Evolutionary conservation across 2,329 filamentous ascomycete genomes (phyloP), one percentile per base, ranked within the genome.

Genomic region (Lizonia empirigonia): DNA sequence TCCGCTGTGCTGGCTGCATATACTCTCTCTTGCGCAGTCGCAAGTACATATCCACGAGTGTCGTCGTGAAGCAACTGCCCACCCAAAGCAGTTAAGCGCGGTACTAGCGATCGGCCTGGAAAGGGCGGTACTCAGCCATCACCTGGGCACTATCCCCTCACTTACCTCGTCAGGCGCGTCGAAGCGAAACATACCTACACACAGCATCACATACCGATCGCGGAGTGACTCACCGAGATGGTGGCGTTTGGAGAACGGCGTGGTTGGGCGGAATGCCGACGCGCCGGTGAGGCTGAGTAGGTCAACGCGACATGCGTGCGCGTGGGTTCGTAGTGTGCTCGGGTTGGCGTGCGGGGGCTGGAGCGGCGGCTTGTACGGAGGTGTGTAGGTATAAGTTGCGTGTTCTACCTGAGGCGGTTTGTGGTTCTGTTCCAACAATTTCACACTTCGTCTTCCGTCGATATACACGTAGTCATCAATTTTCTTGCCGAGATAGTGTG

Each of bases 151-250:
- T 7, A 19, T 40, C 37, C 36, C 30, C 32, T 32, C 33, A 32
- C 45, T 49, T 42, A 42, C 45, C 15, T 12, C 24, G 30, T 49
- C n/a, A 18, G 37, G 45, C 10, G 30, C 23, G 13, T 5, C 29
- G 19, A 49, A 48, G 44, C 37, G 36, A 41, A 9, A 7, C 37
- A 32, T 18, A 36, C 37, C 33, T 41, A n/a, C 23, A 36, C n/a
- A 41, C 32, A 32, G 19, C 29, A 26, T 12, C 2, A 9, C 18
- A 7, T 19, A 35, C 37, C 37, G 38, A 37, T 50, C 26, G 15
- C 39, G 38, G 26, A 23, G 22, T 50, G 39, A 49, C 7, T 42
- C 45, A 49, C 23, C 2, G 9, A 12, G 7, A 7, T 12, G 35
- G 16, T 26, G 22, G 35, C n/a, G 22, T 26, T 4, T 1, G 35